These are phyloP conservation scores for Lanmaoa rubissima DNA, from an alignment of 768 basidiomycete genomes.

Conservation along the genomic window DNA sequence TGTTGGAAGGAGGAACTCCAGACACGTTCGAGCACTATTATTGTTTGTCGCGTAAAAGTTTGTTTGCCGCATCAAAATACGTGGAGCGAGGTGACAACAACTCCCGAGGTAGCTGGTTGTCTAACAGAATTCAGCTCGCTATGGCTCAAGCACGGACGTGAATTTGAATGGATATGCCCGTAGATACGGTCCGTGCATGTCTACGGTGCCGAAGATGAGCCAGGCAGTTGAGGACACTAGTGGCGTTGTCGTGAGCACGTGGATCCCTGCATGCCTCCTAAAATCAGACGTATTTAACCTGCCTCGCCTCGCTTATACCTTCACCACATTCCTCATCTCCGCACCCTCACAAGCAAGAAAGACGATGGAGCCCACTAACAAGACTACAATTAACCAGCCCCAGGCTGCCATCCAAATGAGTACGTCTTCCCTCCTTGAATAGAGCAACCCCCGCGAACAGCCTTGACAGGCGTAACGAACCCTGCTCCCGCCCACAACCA, in stretches of 20 bases:
- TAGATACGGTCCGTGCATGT: too few relatives aligned
- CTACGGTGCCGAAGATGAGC: too few relatives aligned
- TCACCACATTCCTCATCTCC: background rate
- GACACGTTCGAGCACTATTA: too few relatives aligned
- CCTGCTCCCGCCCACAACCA: constrained; percentile 42
- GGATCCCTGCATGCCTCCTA: background rate
- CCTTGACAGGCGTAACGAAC: constrained; percentile 43
- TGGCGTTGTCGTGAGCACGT: constrained; percentile 17
- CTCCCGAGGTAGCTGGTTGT: background rate
- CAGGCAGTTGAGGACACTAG: background rate
- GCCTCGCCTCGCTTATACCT: background rate
- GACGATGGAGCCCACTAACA: constrained; percentile 33
- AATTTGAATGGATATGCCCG: too few relatives aligned
- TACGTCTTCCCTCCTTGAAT: constrained; percentile 33
- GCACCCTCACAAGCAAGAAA: constrained; percentile 25
- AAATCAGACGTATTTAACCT: constrained; percentile 18
- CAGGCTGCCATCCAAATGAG: constrained; percentile 63
- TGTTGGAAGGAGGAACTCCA: too few relatives aligned
- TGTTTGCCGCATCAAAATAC: too few relatives aligned
- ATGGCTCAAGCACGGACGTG: too few relatives aligned
- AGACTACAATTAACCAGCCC: constrained; percentile 50
- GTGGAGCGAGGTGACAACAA: background rate
- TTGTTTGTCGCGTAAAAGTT: too few relatives aligned
- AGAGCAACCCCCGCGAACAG: background rate
- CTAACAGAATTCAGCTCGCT: too few relatives aligned